Evolutionary conservation across 2,329 filamentous ascomycete genomes (phyloP), one percentile per base, ranked within the genome.

Genomic region (Chaetomiaceae sp.): DNA sequence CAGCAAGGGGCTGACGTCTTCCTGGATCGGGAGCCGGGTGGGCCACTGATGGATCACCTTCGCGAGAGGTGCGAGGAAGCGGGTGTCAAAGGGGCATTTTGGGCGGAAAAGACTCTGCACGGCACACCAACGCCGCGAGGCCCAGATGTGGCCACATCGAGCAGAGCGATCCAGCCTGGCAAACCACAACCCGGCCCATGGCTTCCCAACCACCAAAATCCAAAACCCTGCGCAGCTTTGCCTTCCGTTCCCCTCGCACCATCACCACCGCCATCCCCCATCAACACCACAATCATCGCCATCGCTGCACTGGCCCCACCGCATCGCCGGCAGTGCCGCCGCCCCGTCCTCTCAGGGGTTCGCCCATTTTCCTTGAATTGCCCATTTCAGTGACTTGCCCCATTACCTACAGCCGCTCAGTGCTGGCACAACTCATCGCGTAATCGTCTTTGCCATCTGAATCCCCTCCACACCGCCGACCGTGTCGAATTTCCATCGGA

Each of bases 41-140:
- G 46, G 45, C 46, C 50, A 43, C 42, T 54, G 53, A 57, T 59
- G 56, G 56, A 61, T 60, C 59, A 59, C 56, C 58, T 60, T 56
- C 57, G 54, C 54, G 56, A 58, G 54, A 58, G 56, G 48, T 53
- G 56, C 52, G 55, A 54, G 50, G 53, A 56, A 58, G 57, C 55
- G 56, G 55, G 49, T 53, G 58, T 56, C 56, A 59, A 60, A 58
- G 56, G 59, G 54, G 54, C 54, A 51, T 51, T 51, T 60, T 51
- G 51, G 53, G 57, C 47, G 22, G 52, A 45, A 54, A 52, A 58
- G 54, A 56, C 37, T 52, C 49, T 54, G 51, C 55, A 48, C 51
- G 45, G 51, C 55, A 57, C 56, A 58, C 52, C 54, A 58, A 54
- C 53, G 50, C 54, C 53, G 55, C 51, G 41, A 53, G 45, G 47